phyloP scores from a whole-genome alignment of 2,329 filamentous ascomycete species.

The Blastomyces silverae region DNA sequence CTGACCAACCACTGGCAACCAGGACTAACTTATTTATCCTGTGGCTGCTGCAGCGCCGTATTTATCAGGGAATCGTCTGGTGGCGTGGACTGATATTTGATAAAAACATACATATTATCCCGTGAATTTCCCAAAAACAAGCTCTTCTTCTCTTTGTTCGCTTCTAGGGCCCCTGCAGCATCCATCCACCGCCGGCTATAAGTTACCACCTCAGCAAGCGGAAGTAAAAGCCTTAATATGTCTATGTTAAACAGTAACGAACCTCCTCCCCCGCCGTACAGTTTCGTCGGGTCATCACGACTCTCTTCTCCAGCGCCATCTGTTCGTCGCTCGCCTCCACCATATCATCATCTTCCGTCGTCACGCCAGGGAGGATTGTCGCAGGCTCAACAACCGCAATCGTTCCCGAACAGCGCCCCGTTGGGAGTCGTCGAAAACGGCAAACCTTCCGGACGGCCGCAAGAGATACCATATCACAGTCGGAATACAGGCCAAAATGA shows the following conservation, averaged over 20 bases:
- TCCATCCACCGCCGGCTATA: too few species aligned
- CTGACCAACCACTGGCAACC: too few species aligned
- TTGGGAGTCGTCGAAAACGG: not conserved
- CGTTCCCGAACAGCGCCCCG: not conserved
- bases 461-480: not conserved
- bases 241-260: not conserved
- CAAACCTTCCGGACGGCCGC: not conserved
- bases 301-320: not conserved
- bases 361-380: not conserved
- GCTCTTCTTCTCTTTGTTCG: not conserved
- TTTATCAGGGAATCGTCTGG: not conserved
- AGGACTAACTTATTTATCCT: too few species aligned
- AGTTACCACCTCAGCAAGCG: not conserved
- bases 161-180: not conserved
- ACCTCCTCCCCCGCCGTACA: slow-evolving; percentile 2
- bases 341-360: not conserved
- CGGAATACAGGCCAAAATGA: not conserved
- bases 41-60: not conserved
- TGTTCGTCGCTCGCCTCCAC: not conserved
- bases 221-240: not conserved
- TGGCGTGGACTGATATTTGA: not conserved
- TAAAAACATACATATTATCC: too few species aligned
- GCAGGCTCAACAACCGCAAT: not conserved
- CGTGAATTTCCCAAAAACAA: not conserved
- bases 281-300: slow-evolving; percentile 8